Evolutionary conservation across 2,329 filamentous ascomycete genomes (phyloP), one percentile per base, ranked within the genome.

Genomic region (Ciborinia camelliae): DNA sequence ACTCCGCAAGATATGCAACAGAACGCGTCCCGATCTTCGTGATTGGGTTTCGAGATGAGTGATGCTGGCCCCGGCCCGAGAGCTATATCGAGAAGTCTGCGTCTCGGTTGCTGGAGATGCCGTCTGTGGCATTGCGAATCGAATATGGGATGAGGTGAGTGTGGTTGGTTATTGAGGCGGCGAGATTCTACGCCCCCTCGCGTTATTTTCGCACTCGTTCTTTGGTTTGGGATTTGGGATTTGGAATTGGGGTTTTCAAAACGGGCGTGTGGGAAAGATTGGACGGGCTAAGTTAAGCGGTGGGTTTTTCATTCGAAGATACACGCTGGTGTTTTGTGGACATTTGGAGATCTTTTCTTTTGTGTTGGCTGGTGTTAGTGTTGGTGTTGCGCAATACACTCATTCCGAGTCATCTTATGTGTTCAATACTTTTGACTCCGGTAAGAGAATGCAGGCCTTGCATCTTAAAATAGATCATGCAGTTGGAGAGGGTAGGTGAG

Each of bases 1-100:
- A 47, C 30, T 58, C 55, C 55, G 55, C 28, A 35, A 58, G 41
- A 58, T 18, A 28, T 58, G 41, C 54, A 28, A 58, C 28, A 58
- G 15, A 7, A 23, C 32, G 4, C 6, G 7, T 47, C 23, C 14
- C 12, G 41, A 3, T 35, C 23, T 32, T 18, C 10, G 32, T 47
- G 39, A 58, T 58, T 58, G 55, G 41, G 8, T n/a, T n/a, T 47
- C 14, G 6, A 58, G 28, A 35, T 26, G 15, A n/a, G n/a, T n/a
- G n/a, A n/a, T n/a, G n/a, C n/a, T n/a, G n/a, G n/a, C n/a, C n/a
- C n/a, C 23, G 41, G 37, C 53, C 26, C 20, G 41, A n/a, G n/a
- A 37, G n/a, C 14, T 59, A 26, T 23, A 7, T 47, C 35, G 1
- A 47, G 4, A 26, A n/a, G n/a, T n/a, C n/a, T 59, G 14, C n/a